Evolutionary conservation across 2,329 filamentous ascomycete genomes (phyloP).

Genomic region (Fusarium clavum): DNA sequence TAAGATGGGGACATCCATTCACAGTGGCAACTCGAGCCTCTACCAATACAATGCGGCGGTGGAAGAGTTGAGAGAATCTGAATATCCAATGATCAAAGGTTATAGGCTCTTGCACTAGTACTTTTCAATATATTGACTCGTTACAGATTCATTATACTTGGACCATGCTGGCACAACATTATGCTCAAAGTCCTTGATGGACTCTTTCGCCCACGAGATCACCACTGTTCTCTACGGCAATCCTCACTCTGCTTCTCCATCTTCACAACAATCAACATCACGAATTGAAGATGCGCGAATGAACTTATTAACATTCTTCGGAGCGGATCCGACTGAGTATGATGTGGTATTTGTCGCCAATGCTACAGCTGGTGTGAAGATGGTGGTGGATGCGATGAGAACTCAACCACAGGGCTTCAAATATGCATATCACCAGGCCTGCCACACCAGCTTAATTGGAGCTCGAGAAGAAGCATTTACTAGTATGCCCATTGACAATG

Average conservation of each 20-base stretch:
- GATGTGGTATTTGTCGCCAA: slow-evolving; percentile 94
- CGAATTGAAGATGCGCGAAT: slow-evolving; percentile 82
- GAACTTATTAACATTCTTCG: slow-evolving; percentile 79
- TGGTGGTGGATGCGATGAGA: slow-evolving; percentile 82
- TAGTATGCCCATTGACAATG: slow-evolving; percentile 75
- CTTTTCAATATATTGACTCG: neutral
- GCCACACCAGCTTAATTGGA: slow-evolving; percentile 89
- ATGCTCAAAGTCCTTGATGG: slow-evolving; percentile 83
- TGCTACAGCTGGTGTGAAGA: slow-evolving; percentile 89
- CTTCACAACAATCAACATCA: slow-evolving; percentile 80
- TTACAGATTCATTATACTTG: slow-evolving; percentile 78
- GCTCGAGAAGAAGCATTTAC: slow-evolving; percentile 76
- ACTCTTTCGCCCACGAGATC: slow-evolving; percentile 83
- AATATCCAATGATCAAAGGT: slow-evolving; percentile 80
- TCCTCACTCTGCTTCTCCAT: slow-evolving; percentile 85
- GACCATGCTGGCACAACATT: slow-evolving; percentile 96
- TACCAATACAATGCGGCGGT: slow-evolving; percentile 68
- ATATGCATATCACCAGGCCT: slow-evolving; percentile 85
- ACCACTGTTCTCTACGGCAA: slow-evolving; percentile 86
- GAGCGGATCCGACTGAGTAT: slow-evolving; percentile 82
- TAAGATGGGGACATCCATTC: slow-evolving; percentile 13
- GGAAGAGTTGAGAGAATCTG: slow-evolving; percentile 66
- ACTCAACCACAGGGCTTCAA: slow-evolving; percentile 76
- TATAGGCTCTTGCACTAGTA: slow-evolving; percentile 4
- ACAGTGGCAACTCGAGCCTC: slow-evolving; percentile 8